Evolutionary conservation across 371 early-diverging fungal genomes (phyloP), one percentile per base, ranked within the genome.

Genomic region (Apophysomyces variabilis): DNA sequence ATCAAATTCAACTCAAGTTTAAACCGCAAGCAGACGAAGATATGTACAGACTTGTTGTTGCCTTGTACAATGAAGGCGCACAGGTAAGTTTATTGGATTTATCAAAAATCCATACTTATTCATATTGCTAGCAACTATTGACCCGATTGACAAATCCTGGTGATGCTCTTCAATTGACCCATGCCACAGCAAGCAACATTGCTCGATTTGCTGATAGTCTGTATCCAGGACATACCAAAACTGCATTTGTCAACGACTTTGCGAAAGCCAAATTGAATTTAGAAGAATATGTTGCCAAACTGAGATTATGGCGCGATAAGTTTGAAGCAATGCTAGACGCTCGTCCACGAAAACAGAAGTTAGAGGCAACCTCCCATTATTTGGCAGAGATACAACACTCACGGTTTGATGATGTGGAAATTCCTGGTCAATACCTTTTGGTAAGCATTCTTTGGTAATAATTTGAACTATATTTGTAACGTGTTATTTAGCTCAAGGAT

Each of bases 311-410:
- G 97, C 87, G 95, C 37, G 93, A 96, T 76, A 89, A 91, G 61
- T 90, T 97, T 75, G 95, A 96, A 66, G 89, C 85, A 38, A 85
- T 93, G 62, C 74, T 98, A 66, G 92, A 93, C 66, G 82, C 86
- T 59, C 89, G 93, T 32, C 95, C 96, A 16, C 78, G 87, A n/a
- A 83, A 84, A 44, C 94, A 91, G 65, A 88, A 91, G 69, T 79
- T 97, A 13, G 96, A 96, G 73, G 84, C 91, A 26, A 90, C 92
- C 67, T 92, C 92, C 39, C 94, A 91, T 57, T 96, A 96, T 79
- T 77, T 99, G 60, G 96, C 93, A 3, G 99, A 99, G 69, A 98
- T 98, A 82, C 97, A 98, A 74, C 95, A 96, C 76, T 93, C 95
- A 65, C 95, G 94, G 76, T 97, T 97, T 70, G 98, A 98, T 71